Conservation (phyloP, 768 basidiomycete species). For the Hypsizygus marmoreus region DNA sequence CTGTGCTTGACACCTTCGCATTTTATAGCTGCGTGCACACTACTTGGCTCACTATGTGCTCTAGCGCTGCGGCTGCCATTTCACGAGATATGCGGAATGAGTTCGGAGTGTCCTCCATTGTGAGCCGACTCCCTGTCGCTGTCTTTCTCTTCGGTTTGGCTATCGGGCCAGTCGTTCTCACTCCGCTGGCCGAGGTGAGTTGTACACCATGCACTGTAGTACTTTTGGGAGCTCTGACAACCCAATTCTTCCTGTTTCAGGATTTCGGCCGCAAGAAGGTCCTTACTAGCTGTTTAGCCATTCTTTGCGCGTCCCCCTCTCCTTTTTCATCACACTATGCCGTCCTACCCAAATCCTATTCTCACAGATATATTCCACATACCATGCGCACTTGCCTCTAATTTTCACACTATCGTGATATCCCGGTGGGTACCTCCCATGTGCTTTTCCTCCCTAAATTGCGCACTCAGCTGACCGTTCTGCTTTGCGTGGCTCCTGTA, state of each 20-base stretch:
- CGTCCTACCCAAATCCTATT: conserved; percentile 15
- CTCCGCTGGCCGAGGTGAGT: conserved; percentile 21
- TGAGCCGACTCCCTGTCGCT: conserved; percentile 21
- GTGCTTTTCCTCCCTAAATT: neutral
- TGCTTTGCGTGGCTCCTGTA: conserved; percentile 1
- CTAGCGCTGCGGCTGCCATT: conserved; percentile 18
- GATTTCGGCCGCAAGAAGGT: conserved; percentile 24
- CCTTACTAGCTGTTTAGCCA: conserved; percentile 14
- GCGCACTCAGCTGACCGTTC: too few species aligned
- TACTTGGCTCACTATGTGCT: conserved; percentile 19
- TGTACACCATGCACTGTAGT: neutral
- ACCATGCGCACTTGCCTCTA: conserved; percentile 21
- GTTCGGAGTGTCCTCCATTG: conserved; percentile 13
- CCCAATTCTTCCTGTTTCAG: conserved; percentile 4
- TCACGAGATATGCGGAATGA: conserved; percentile 17
- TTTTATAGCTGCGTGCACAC: conserved; percentile 18
- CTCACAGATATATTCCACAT: conserved; percentile 22
- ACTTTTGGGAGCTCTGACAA: neutral
- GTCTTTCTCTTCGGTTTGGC: conserved; percentile 22
- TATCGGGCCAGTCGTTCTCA: conserved; percentile 21
- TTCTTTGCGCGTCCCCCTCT: conserved; percentile 19
- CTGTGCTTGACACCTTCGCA: neutral
- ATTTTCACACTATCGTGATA: conserved; percentile 15
- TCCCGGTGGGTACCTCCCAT: conserved; percentile 14
- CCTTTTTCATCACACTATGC: conserved; percentile 1